Evolutionary conservation across 2,329 filamentous ascomycete genomes (phyloP), one percentile per base, ranked within the genome.

Genomic region (Pestalotiopsis sp.): DNA sequence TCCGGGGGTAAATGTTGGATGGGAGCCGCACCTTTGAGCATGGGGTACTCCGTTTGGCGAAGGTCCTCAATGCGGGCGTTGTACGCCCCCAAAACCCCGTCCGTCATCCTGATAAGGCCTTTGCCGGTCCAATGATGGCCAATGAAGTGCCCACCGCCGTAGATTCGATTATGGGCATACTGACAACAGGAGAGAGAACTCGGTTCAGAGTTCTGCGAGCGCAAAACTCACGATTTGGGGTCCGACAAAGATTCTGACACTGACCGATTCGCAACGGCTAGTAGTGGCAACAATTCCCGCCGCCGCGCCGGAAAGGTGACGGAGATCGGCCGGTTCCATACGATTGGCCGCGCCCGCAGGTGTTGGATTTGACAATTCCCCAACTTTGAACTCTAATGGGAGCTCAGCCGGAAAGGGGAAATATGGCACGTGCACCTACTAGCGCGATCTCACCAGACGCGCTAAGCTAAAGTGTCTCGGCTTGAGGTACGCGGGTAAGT

Each of bases 1-100:
- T 4, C 39, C 58, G 72, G 66, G 69, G 26, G 52, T 17, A 52
- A 20, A 13, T 17, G 56, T 35, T 20, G 17, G 14, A 13, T 62
- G 20, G 56, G 60, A 13, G 66, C 62, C 14, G 62, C 75, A 91
- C 91, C 89, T 80, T 86, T 82, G 57, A 93, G 82, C 89, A 92
- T 91, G 30, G 91, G 91, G 78, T 89, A 93, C 73, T 93, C 90
- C 40, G 75, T 75, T 17, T 83, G 78, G 69, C 91, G 84, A 38
- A 92, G 82, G 14, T 75, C 75, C 76, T 92, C 89, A 20, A 93
- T 84, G 39, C 80, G 79, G 67, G 77, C 76, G 76, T 92, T 88
- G 76, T 93, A 93, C 71, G 73, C 76, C 71, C 61, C 67, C 35
- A 44, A 64, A 65, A 68, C 70, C 62, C 59, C 72, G 68, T 71